Evolutionary conservation across 2,329 filamentous ascomycete genomes (phyloP), one percentile per base, ranked within the genome.

Genomic region (Cladorrhinum sp.): DNA sequence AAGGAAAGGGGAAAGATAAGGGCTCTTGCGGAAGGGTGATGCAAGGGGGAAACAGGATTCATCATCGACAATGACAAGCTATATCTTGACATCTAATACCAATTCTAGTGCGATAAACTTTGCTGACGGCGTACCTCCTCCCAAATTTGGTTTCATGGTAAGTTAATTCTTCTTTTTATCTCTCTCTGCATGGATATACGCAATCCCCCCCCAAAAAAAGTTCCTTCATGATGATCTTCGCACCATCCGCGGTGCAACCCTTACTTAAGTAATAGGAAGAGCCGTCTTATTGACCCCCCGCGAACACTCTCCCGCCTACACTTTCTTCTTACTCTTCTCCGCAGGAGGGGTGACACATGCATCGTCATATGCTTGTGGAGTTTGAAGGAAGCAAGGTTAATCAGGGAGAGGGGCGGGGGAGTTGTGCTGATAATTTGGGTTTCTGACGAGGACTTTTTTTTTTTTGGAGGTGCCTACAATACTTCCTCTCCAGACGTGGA

Each of bases 361-460:
- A 74, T 69, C 72, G 72, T 70, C 73, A 73, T 69, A 68, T 74
- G 72, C 71, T 73, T 57, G 67, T 65, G 68, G 67, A 65, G 66
- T 59, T 66, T 60, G 60, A 62, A 59, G 45, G 54, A 38, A 52
- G 50, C 54, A 58, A 25, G 58, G 54, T 55, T 36, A 4, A 9
- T 5, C 3, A 12, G 32, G 29, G 23, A 49, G 60, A 58, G 65
- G 62, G 57, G 66, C 63, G 71, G 68, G 71, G 69, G 71, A 69
- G 74, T 75, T 59, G 67, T 76, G 74, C 73, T 76, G 75, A 73
- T 60, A 75, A 73, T 56, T 64, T 72, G 74, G 74, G 73, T 73
- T 74, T 74, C 72, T 74, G 72, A 74, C 66, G 66, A 61, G 62
- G 57, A 49, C 41, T 57, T 61, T 61, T 60, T 60, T 63, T 56